phyloP scores from a whole-genome alignment of 2,329 filamentous ascomycete genomes.

The Corniculantispora saksenae region DNA sequence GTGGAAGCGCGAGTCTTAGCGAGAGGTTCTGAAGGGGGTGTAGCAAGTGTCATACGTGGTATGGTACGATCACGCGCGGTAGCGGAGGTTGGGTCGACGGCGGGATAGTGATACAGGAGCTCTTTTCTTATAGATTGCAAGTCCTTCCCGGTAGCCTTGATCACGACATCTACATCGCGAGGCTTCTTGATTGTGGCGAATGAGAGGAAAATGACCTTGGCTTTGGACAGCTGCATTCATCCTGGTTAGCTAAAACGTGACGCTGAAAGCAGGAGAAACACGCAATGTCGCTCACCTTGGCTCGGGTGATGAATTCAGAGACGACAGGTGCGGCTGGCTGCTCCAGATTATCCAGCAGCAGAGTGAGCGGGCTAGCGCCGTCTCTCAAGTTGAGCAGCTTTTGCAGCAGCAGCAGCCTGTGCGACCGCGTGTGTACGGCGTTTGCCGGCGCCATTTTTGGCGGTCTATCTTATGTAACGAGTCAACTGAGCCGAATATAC shows the following conservation, averaged over 20 bases:
- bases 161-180: slow-evolving; percentile 64
- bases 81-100: slow-evolving; percentile 38
- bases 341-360: slow-evolving; percentile 82
- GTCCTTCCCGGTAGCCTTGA: slow-evolving; percentile 63
- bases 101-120: slow-evolving; percentile 54
- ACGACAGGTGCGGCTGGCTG: slow-evolving; percentile 73
- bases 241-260: background rate
- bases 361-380: slow-evolving; percentile 79
- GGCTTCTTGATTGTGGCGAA: slow-evolving; percentile 72
- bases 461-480: background rate
- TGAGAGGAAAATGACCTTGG: slow-evolving; percentile 73
- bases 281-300: slow-evolving; percentile 55
- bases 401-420: slow-evolving; percentile 81
- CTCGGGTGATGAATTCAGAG: slow-evolving; percentile 72
- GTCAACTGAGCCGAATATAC: background rate
- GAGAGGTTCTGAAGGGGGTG: background rate
- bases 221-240: slow-evolving; percentile 54
- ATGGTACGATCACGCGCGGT: slow-evolving; percentile 36
- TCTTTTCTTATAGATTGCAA: slow-evolving; percentile 60
- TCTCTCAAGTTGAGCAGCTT: slow-evolving; percentile 79
- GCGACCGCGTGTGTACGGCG: slow-evolving; percentile 73
- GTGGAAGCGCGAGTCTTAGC: slow-evolving; percentile 22
- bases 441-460: slow-evolving; percentile 55
- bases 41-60: slow-evolving; percentile 42
- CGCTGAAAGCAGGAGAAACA: background rate